A percentile compares a stretch with the other conserved stretches of the same genome.
These are phyloP conservation scores for Moricandia moricandioides DNA, from an alignment of 345 rosid genomes.

Conservation along the genomic window DNA sequence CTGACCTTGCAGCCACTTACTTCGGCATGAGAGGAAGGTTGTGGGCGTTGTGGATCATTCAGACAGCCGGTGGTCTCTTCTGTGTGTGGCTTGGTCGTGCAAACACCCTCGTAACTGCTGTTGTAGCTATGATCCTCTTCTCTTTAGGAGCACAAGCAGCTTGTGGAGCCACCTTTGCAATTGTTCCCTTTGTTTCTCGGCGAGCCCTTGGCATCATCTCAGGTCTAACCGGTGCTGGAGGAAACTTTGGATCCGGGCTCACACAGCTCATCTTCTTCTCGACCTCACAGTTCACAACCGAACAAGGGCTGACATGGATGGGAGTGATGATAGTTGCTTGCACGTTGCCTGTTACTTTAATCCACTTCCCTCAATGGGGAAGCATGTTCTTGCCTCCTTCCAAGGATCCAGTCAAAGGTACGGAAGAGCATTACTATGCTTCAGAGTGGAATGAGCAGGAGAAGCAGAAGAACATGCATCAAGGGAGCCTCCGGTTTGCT, in stretches of 20 bases:
- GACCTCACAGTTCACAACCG: slow-evolving; percentile 35
- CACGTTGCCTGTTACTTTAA: slow-evolving; percentile 43
- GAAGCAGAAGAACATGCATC: slow-evolving; percentile 46
- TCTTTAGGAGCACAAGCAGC: slow-evolving; percentile 62
- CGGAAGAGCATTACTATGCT: slow-evolving; percentile 48
- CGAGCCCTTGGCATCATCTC: slow-evolving; percentile 54
- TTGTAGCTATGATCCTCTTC: slow-evolving; percentile 50
- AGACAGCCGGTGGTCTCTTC: slow-evolving; percentile 52
- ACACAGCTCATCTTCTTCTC: slow-evolving; percentile 55
- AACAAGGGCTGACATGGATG: slow-evolving; percentile 46
- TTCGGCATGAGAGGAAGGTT: slow-evolving; percentile 61
- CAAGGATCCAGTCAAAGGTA: slow-evolving; percentile 19
- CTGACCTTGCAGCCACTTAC: slow-evolving; percentile 41
- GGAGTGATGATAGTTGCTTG: slow-evolving; percentile 58
- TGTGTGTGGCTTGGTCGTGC: slow-evolving; percentile 55
- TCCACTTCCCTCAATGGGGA: slow-evolving; percentile 68
- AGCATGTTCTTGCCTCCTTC: slow-evolving; percentile 56
- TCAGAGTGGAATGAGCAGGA: slow-evolving; percentile 47
- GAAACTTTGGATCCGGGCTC: slow-evolving; percentile 57
- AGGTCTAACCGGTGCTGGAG: slow-evolving; percentile 57
- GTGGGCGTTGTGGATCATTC: slow-evolving; percentile 54
- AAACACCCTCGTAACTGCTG: slow-evolving; percentile 31
- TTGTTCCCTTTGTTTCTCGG: slow-evolving; percentile 56
- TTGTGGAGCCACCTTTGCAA: slow-evolving; percentile 59
- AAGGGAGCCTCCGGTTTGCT: slow-evolving; percentile 46